Base-by-base conservation (phyloP, 331 rosid genomes). In the Rosa hybrid region DNA sequence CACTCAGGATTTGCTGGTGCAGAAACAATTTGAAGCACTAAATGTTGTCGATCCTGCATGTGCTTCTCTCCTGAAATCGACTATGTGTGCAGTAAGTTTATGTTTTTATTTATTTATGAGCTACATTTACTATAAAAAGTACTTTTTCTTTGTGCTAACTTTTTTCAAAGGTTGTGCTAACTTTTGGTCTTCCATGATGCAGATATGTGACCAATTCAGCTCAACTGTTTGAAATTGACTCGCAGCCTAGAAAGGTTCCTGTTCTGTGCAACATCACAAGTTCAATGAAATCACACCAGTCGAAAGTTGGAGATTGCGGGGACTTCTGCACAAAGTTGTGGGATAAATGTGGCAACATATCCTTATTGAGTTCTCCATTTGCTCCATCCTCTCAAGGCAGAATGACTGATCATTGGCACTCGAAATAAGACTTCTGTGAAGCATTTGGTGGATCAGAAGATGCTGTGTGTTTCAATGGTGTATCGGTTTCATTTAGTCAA, bases 171-270 rank as follows among this genome's bases (percentile, higher is more conserved):
- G 38, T 13, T 54, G 12, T 3, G 44, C 42, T 6, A 64, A 27
- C 42, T 64, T 27, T 30, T 64, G 69, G 10, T 64, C 69, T 3
- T 6, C 25, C 53, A 49, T 68, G 25, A 21, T 6, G 23, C 44
- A 48, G 87, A 30, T 0, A 50, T 81, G 79, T 64, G 81, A 81
- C 70, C 79, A 77, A 10, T 86, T 86, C 86, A 38, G 78, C 78
- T 42, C 53, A 77, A 45, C 51, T 53, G 39, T 74, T 77, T 50
- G 48, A 56, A 63, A 18, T 49, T n/a, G 80, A 78, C 30, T 80
- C 78, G 20, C 77, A 49, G 68, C 56, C 75, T 38, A 70, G 78
- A 39, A 70, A 41, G 16, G 67, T 72, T 71, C 84, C 88, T 54
- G 23, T 65, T 56, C 76, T 85, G 27, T 79, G 86, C 81, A 71